Evolutionary conservation across 2,329 filamentous ascomycete genomes (phyloP).

Genomic region (Botrytis fabae): DNA sequence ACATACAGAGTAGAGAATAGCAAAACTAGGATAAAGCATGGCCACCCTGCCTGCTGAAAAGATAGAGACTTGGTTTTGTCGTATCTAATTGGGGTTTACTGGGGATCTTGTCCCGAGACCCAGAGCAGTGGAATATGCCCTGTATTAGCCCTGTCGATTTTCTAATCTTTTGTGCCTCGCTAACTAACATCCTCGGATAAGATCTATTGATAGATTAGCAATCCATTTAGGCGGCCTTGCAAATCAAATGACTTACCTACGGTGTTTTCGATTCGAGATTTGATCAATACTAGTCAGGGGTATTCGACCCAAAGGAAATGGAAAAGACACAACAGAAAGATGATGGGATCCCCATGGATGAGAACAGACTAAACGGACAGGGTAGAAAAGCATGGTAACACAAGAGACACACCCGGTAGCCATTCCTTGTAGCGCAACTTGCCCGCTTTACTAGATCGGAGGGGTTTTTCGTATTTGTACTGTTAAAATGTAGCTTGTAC

Average conservation of each 20-base stretch:
- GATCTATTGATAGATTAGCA: constrained; percentile 15
- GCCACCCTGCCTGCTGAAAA: constrained; percentile 1
- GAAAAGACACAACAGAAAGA: background rate
- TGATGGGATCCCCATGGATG: constrained; percentile 15
- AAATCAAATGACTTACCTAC: constrained; percentile 9
- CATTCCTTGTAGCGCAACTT: constrained; percentile 2
- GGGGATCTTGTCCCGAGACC: constrained; percentile 20
- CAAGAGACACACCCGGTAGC: constrained; percentile 6
- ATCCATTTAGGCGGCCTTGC: background rate
- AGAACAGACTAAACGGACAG: background rate
- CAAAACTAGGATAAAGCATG: constrained; percentile 4
- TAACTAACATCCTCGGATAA: constrained; percentile 8
- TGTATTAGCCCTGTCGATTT: constrained; percentile 2
- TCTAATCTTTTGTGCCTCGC: background rate
- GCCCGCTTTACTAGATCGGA: constrained; percentile 3
- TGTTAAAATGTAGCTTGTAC: background rate
- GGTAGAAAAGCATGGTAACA: background rate
- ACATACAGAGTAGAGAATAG: constrained; percentile 6
- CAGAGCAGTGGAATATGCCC: constrained; percentile 14
- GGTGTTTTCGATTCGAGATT: background rate
- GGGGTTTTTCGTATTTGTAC: background rate
- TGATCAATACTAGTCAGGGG: constrained; percentile 22
- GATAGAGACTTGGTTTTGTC: background rate
- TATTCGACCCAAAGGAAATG: background rate
- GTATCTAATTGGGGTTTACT: background rate